Percentiles rank a stretch among this genome's conserved stretches.
Conservation (phyloP, 2,329 filamentous ascomycete genomes). For the Phyllosticta paracitricarpa region DNA sequence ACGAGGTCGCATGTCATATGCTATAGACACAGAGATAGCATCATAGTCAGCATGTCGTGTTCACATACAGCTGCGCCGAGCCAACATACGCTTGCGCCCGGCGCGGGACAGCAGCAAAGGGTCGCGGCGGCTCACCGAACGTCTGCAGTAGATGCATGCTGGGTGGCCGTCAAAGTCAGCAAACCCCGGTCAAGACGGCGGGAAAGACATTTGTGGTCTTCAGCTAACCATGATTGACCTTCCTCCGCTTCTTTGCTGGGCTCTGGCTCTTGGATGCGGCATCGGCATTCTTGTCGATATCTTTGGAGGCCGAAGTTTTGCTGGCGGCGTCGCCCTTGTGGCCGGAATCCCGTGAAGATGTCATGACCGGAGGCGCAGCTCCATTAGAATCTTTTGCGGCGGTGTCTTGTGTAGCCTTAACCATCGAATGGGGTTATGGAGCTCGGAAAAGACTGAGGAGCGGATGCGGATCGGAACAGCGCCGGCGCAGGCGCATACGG, state of each 20-base stretch:
- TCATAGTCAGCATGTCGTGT: conserved; percentile 23
- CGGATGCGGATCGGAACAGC: conserved; percentile 15
- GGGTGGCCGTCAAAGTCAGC: conserved; percentile 20
- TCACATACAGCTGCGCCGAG: conserved; percentile 7
- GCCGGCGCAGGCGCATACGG: conserved; percentile 10
- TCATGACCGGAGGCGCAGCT: conserved; percentile 24
- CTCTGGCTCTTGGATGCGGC: conserved; percentile 12
- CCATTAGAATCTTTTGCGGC: conserved; percentile 22
- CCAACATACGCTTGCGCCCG: neutral
- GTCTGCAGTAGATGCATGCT: conserved; percentile 45
- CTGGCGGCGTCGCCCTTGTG: conserved; percentile 19
- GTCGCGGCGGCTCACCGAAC: conserved; percentile 34
- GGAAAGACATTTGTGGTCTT: conserved; percentile 16
- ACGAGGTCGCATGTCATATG: conserved; percentile 47
- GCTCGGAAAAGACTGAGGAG: conserved; percentile 7
- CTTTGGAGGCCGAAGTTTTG: conserved; percentile 13
- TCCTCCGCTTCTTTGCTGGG: conserved; percentile 39
- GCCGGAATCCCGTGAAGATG: conserved; percentile 20
- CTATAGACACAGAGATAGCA: conserved; percentile 19
- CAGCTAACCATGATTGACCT: conserved; percentile 42
- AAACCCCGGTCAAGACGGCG: conserved; percentile 11
- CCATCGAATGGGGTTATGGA: conserved; percentile 25
- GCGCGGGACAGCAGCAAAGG: conserved; percentile 6
- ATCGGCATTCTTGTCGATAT: conserved; percentile 4
- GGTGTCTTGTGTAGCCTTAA: conserved; percentile 24